phyloP scores from a whole-genome alignment of 129 eudicot species.

The Flaveria trinervia region DNA sequence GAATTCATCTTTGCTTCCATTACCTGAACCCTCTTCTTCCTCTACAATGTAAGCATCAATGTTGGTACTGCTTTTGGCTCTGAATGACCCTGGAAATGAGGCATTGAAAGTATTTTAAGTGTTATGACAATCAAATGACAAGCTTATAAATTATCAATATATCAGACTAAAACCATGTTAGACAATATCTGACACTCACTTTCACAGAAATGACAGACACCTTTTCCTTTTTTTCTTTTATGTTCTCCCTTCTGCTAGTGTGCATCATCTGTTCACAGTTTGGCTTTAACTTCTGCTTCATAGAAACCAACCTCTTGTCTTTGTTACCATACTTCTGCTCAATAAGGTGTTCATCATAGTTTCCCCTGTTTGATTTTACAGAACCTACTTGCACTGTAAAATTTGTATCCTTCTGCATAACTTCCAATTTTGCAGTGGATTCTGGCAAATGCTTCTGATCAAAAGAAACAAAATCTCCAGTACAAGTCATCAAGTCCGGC shows the following conservation, averaged over 20 bases:
- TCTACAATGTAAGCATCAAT: conserved; percentile 68
- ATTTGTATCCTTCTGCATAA: conserved; percentile 32
- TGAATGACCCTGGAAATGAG: conserved; percentile 53
- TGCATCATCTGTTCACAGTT: conserved; percentile 33
- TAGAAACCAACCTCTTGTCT: conserved; percentile 35
- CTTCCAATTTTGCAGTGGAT: conserved; percentile 23
- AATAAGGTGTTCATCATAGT: conserved; percentile 22
- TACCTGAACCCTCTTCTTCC: conserved; percentile 99
- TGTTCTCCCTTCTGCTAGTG: conserved; percentile 29
- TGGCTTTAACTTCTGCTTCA: conserved; percentile 46
- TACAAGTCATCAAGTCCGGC: conserved; percentile 22
- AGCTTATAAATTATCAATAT: conserved; percentile 11
- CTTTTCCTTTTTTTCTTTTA: conserved; percentile 46
- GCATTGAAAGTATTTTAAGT: conserved; percentile 7
- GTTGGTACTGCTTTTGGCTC: conserved; percentile 54
- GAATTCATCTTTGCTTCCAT: conserved; percentile 6
- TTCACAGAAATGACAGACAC: conserved; percentile 26
- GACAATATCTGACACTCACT: conserved; percentile 39
- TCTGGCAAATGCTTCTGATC: conserved; percentile 36
- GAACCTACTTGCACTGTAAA: conserved; percentile 23
- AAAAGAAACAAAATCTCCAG: conserved; percentile 26
- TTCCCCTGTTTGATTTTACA: conserved; percentile 31
- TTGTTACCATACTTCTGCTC: conserved; percentile 39
- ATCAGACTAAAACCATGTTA: conserved; percentile 23
- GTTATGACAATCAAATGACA: conserved; percentile 11